phyloP scores from a whole-genome alignment of 441 rosid genomes.

The Iberis amara region DNA sequence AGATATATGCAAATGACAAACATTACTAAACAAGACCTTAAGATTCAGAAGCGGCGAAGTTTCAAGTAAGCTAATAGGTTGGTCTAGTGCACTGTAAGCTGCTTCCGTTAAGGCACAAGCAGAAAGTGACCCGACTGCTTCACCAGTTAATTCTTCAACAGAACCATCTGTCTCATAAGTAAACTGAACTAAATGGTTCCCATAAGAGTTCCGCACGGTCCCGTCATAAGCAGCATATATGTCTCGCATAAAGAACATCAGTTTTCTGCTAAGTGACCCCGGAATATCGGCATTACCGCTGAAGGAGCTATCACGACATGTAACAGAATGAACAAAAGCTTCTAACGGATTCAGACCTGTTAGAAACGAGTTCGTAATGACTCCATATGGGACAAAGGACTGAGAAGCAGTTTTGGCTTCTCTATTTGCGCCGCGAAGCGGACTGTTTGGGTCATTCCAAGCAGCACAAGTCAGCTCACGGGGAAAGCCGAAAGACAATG shows the following conservation, averaged over 20 bases:
- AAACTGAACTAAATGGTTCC: constrained; percentile 78
- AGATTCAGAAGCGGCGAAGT: constrained; percentile 85
- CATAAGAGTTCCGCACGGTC: constrained; percentile 80
- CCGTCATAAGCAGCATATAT: constrained; percentile 73
- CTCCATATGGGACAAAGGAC: constrained; percentile 70
- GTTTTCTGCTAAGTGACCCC: constrained; percentile 72
- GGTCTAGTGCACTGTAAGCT: constrained; percentile 94
- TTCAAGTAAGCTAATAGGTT: constrained; percentile 88
- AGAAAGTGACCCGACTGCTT: constrained; percentile 75
- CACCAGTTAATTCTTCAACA: constrained; percentile 38
- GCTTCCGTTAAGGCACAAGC: constrained; percentile 94
- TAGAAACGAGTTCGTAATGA: constrained; percentile 65
- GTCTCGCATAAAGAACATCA: constrained; percentile 95
- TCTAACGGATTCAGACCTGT: constrained; percentile 83
- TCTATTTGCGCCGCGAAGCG: constrained; percentile 19
- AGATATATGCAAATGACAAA: neutral
- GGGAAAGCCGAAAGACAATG: constrained; percentile 79
- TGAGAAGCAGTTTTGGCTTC: constrained; percentile 36
- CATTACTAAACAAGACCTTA: constrained; percentile 50
- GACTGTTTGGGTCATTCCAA: constrained; percentile 62
- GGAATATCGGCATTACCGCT: constrained; percentile 98
- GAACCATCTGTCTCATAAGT: constrained; percentile 41
- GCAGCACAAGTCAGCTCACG: constrained; percentile 57
- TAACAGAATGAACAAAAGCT: constrained; percentile 82
- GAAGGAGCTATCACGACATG: constrained; percentile 78